Evolutionary conservation across 2,329 filamentous ascomycete genomes (phyloP).

Genomic region (Paradendryphiella salina): DNA sequence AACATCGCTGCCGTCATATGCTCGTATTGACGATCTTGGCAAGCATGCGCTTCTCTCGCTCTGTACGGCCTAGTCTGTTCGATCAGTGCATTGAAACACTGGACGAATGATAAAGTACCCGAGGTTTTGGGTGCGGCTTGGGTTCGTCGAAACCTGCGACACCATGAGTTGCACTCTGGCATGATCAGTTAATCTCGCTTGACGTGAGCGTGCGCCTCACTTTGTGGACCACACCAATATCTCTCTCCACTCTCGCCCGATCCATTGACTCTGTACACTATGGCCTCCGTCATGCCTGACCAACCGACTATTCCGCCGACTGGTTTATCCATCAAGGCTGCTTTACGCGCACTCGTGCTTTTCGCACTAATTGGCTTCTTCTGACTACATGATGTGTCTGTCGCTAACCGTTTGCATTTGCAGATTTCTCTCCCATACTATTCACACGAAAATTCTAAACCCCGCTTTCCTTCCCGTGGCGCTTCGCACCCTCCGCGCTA

Average conservation of each 20-base stretch:
- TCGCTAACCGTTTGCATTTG: slow-evolving; percentile 31
- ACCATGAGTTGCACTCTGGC: slow-evolving; percentile 7
- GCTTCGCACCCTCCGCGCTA: slow-evolving; percentile 71
- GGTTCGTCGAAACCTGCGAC: slow-evolving; percentile 2
- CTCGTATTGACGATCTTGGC: slow-evolving; percentile 2
- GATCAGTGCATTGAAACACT: slow-evolving; percentile 7
- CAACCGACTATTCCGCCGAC: slow-evolving; percentile 33
- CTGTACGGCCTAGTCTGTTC: slow-evolving; percentile 4
- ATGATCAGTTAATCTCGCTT: slow-evolving; percentile 15
- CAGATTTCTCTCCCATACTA: slow-evolving; percentile 53
- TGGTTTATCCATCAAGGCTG: slow-evolving; percentile 11
- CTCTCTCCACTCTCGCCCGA: slow-evolving; percentile 9
- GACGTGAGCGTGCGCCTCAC: slow-evolving; percentile 26
- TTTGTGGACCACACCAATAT: slow-evolving; percentile 17
- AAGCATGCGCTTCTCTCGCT: slow-evolving; percentile 7
- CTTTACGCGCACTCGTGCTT: slow-evolving; percentile 25
- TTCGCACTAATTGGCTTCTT: slow-evolving; percentile 29
- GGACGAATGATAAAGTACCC: slow-evolving; percentile 7
- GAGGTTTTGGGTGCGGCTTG: slow-evolving; percentile 3
- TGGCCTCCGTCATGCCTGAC: slow-evolving; percentile 15
- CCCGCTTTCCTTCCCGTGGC: slow-evolving; percentile 51
- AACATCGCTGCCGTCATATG: slow-evolving; percentile 28
- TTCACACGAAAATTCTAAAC: slow-evolving; percentile 50
- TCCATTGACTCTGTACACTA: slow-evolving; percentile 1
- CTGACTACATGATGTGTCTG: slow-evolving; percentile 17